These are phyloP conservation scores for Bolboschoenus planiculmis DNA, from an alignment of 176 grass and related monocot genomes.

Conservation along the genomic window DNA sequence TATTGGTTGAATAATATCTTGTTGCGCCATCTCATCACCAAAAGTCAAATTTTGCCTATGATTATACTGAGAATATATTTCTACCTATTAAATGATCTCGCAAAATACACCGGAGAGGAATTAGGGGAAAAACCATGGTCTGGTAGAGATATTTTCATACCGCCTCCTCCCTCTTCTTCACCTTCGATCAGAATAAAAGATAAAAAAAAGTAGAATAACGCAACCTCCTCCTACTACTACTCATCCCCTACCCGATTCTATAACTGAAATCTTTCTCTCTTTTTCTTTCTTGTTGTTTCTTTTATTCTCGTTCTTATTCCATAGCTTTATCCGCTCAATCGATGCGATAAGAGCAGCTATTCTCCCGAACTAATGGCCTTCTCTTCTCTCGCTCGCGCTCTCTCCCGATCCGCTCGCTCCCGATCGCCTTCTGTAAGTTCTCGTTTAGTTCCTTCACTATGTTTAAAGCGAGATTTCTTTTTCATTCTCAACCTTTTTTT, in stretches of 20 bases:
- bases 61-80: background rate
- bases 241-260: background rate
- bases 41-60: background rate
- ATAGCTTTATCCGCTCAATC: conserved; percentile 8
- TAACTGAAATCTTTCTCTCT: background rate
- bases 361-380: conserved; percentile 42
- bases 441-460: background rate
- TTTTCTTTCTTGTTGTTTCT: background rate
- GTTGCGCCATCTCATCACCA: background rate
- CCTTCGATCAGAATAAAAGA: background rate
- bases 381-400: conserved; percentile 46
- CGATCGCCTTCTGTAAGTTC: conserved; percentile 40
- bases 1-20: background rate
- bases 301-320: conserved; percentile 10
- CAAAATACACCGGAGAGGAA: conserved; percentile 2
- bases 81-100: background rate
- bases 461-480: background rate
- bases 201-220: background rate
- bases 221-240: background rate
- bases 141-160: conserved; percentile 4
- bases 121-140: conserved; percentile 22
- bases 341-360: conserved; percentile 10
- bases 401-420: conserved; percentile 60
- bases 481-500: background rate
- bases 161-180: background rate